Evolutionary conservation across 352 stramenopile genomes (phyloP).

Genomic region (Globisporangium heterothallicum): DNA sequence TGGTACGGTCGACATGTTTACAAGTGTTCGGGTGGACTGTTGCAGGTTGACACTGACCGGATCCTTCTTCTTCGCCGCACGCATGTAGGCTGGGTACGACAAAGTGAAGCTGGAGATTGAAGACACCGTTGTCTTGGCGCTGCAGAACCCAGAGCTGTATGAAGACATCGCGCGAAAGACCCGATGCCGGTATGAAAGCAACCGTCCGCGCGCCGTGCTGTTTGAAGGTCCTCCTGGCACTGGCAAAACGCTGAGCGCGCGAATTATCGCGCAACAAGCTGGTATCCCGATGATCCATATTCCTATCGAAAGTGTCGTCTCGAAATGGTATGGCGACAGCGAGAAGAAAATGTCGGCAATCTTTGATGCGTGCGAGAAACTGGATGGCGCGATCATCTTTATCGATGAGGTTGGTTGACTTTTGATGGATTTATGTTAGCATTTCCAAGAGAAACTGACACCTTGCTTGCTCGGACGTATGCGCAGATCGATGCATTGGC

Average conservation of each 20-base stretch:
- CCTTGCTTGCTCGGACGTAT: background rate
- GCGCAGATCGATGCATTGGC: conserved; percentile 86
- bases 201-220: conserved; percentile 85
- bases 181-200: conserved; percentile 84
- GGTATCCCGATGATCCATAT: conserved; percentile 93
- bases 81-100: conserved; percentile 79
- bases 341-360: conserved; percentile 94
- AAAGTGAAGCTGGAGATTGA: conserved; percentile 90
- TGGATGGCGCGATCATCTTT: conserved; percentile 92
- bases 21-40: background rate
- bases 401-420: conserved; percentile 82
- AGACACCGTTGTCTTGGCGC: conserved; percentile 88
- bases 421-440: background rate
- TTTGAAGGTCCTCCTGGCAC: conserved; percentile 94
- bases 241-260: conserved; percentile 90
- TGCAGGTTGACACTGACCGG: background rate
- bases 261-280: conserved; percentile 91
- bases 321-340: conserved; percentile 94
- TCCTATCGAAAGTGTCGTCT: conserved; percentile 91
- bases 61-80: background rate
- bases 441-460: background rate
- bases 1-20: conserved; percentile 31
- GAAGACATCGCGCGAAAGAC: conserved; percentile 88
- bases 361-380: conserved; percentile 90
- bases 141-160: conserved; percentile 90